Percentiles rank a stretch among this genome's conserved stretches.
Evolutionary conservation across 2,329 filamentous ascomycete genomes (phyloP).

Genomic region (Alternaria infectoria): DNA sequence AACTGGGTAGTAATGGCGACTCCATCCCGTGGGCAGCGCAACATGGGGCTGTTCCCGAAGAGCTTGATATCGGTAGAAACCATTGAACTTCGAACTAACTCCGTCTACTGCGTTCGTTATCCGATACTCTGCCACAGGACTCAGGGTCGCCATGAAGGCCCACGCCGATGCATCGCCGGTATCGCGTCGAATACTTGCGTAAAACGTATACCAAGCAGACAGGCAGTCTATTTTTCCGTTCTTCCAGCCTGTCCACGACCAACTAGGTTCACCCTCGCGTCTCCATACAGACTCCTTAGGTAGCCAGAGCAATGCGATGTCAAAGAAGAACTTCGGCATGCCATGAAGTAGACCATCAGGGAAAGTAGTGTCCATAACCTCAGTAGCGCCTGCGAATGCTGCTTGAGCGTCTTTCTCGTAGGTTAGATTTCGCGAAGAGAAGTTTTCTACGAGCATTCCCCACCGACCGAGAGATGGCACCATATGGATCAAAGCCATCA

Average conservation of each 20-base stretch:
- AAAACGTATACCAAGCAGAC: neutral
- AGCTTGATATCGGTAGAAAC: neutral
- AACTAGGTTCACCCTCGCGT: neutral
- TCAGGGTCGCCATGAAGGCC: neutral
- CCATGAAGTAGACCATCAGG: neutral
- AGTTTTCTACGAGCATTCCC: neutral
- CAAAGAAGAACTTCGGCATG: neutral
- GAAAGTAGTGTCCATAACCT: neutral
- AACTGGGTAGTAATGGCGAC: neutral
- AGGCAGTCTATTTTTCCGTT: neutral
- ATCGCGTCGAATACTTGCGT: too few species aligned
- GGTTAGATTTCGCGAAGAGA: neutral
- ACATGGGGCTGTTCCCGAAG: neutral
- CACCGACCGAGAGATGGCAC: neutral
- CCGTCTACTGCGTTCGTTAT: neutral
- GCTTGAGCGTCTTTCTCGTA: neutral
- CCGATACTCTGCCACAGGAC: neutral
- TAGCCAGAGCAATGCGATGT: neutral
- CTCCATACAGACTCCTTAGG: neutral
- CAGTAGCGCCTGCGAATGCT: neutral
- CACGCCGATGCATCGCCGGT: neutral
- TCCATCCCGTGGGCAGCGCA: neutral
- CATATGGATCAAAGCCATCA: neutral
- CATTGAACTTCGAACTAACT: neutral
- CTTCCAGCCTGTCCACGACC: neutral